Conservation (phyloP, 169 alveolate genomes). For the Cryptosporidium tyzzeri region DNA sequence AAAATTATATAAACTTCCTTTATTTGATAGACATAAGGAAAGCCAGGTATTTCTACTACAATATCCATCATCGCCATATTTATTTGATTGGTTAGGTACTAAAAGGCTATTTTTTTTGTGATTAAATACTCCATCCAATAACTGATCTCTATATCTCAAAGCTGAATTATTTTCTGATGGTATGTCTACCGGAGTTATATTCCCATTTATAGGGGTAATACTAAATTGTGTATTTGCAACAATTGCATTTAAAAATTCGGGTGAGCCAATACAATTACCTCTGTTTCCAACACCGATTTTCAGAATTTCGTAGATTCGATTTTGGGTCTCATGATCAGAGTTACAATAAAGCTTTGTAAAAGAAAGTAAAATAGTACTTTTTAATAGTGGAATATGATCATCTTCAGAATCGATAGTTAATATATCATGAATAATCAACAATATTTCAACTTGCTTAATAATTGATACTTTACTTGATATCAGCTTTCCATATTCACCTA, state of each 20-base stretch:
- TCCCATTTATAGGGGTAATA: conserved; percentile 27
- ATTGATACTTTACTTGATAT: conserved; percentile 42
- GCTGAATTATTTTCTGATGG: not conserved
- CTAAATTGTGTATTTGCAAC: conserved; percentile 19
- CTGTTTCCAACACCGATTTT: conserved; percentile 37
- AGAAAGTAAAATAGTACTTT: conserved; percentile 59
- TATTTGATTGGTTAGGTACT: not conserved
- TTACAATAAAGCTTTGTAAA: conserved; percentile 55
- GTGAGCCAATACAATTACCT: conserved; percentile 23
- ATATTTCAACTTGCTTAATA: conserved; percentile 34
- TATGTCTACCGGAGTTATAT: not conserved
- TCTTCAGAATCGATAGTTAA: conserved; percentile 6
- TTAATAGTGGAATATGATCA: conserved; percentile 27
- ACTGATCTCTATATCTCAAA: not conserved
- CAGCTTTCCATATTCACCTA: conserved; percentile 65
- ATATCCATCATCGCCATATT: not conserved
- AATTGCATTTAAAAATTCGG: conserved; percentile 32
- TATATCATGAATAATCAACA: conserved; percentile 22
- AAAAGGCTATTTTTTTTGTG: not conserved
- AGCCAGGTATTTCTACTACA: conserved; percentile 42
- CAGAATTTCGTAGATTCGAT: conserved; percentile 49
- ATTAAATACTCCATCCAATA: not conserved
- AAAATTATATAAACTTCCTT: conserved; percentile 35
- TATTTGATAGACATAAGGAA: conserved; percentile 26
- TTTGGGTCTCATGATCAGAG: conserved; percentile 42